Evolutionary conservation across 805 yeast species (phyloP).

Genomic region (Barnettozyma populi): DNA sequence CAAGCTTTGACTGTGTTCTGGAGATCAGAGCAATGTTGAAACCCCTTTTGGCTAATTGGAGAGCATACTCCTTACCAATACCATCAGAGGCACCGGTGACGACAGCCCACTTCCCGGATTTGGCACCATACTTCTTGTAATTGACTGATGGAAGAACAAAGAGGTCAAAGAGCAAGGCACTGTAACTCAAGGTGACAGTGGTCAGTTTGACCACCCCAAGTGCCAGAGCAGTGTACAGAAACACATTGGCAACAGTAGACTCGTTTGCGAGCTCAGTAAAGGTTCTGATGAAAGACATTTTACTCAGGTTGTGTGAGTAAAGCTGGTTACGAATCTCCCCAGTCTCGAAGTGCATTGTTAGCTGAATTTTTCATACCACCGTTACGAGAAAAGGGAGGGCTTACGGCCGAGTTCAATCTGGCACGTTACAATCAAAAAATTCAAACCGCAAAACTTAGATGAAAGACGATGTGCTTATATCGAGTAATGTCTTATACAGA

Average conservation of each 20-base stretch:
- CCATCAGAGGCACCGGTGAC: conserved; percentile 98
- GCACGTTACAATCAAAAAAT: too few species aligned
- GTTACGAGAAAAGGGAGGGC: background rate
- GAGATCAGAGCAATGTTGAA: conserved; percentile 81
- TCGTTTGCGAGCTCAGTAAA: conserved; percentile 10
- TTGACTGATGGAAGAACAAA: conserved; percentile 56
- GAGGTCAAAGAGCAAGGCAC: conserved; percentile 52
- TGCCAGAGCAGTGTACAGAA: conserved; percentile 40
- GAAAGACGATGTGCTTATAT: too few species aligned
- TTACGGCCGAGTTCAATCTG: too few species aligned
- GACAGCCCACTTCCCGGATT: conserved; percentile 78
- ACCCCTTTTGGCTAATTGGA: conserved; percentile 80
- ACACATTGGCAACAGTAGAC: conserved; percentile 12
- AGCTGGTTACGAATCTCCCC: background rate
- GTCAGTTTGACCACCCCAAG: conserved; percentile 62
- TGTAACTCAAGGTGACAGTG: conserved; percentile 41
- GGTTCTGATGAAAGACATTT: conserved; percentile 16
- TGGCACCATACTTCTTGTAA: conserved; percentile 71
- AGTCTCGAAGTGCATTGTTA: background rate
- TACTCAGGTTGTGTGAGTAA: background rate
- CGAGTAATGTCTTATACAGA: too few species aligned
- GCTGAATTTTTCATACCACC: background rate
- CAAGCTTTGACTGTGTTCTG: conserved; percentile 75
- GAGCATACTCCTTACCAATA: conserved; percentile 87
- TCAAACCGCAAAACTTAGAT: too few species aligned